Base-by-base conservation (phyloP, 768 basidiomycete species). In the Lentinula sp. region DNA sequence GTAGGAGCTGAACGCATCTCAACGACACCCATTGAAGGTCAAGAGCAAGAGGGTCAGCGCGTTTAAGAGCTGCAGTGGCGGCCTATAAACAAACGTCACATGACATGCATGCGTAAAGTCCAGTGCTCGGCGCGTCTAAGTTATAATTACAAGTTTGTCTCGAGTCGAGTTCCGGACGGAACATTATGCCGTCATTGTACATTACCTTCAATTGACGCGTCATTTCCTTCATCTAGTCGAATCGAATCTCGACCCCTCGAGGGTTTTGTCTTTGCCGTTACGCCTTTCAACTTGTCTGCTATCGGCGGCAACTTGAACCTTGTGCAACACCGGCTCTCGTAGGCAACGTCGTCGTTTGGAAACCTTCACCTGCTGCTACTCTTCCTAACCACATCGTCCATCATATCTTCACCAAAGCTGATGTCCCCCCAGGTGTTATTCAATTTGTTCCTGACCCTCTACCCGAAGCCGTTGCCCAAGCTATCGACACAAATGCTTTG, bases 231-330 rank as follows among this genome's bases (percentile, higher is more conserved):
- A 37, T 21, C 5, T 67, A 97, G 95, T 78, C 95, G 96, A 50
- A 84, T 88, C 43, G 97, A 99, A 75, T 98, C 95, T 74, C 92
- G 97, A 62, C 85, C 96, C 1, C 82, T 99, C n/a, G 97, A 98
- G 76, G 97, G 97, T 23, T 99, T 99, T 77, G 93, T 98, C 28
- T 83, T 98, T 54, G 97, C 97, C 13, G 91, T 98, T 43, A 95
- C 97, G 6, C 97, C 97, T 0, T 98, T 99, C 80, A 99, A 99
- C 76, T 95, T 95, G 71, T 98, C 96, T 35, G 96, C 96, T 31
- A 99, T 99, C 64, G 96, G 94, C 42, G 97, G 93, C 11, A 99
- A 99, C 74, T 21, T 21, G 21, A 21, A 21, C 89, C 98, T 39
- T 84, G 88, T 6, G 89, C 67, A 84, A 93, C 84, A 32, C 97